Evolutionary conservation across 116 monocot species (phyloP).

Genomic region (Cymodocea nodosa): DNA sequence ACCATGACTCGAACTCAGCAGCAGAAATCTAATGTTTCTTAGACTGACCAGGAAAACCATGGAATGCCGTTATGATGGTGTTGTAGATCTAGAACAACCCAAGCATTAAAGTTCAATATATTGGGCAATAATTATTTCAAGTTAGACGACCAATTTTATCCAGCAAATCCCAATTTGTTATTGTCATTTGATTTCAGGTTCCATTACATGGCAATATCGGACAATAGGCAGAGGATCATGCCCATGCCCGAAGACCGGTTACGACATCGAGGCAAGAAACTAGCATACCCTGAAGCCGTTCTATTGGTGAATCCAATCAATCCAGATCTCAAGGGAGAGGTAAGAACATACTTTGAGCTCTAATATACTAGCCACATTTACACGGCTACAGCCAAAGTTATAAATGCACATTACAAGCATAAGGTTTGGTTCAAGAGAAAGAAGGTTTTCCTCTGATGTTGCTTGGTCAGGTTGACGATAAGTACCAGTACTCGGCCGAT

Average conservation of each 20-base stretch:
- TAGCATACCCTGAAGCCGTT: slow-evolving; percentile 30
- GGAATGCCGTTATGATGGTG: too few relatives aligned
- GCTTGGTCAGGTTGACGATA: slow-evolving; percentile 68
- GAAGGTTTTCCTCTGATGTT: neutral
- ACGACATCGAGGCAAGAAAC: slow-evolving; percentile 9
- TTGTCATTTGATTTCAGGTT: slow-evolving; percentile 18
- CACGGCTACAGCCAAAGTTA: too few relatives aligned
- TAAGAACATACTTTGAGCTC: neutral
- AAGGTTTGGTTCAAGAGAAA: too few relatives aligned
- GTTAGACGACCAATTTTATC: neutral
- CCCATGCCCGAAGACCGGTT: slow-evolving; percentile 37
- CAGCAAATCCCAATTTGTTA: neutral
- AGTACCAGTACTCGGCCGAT: slow-evolving; percentile 80
- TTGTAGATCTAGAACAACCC: too few relatives aligned
- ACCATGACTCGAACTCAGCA: too few relatives aligned
- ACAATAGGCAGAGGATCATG: slow-evolving; percentile 39
- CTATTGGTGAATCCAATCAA: slow-evolving; percentile 16
- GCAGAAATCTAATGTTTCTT: too few relatives aligned
- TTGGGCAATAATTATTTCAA: neutral
- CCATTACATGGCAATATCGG: slow-evolving; percentile 34
- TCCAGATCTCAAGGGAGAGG: slow-evolving; percentile 21
- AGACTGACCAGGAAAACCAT: too few relatives aligned
- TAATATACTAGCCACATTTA: too few relatives aligned
- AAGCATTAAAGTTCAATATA: too few relatives aligned
- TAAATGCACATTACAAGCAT: too few relatives aligned